phyloP scores from a whole-genome alignment of 148 eudicot genomes.

The Rhododendron mucronatum region DNA sequence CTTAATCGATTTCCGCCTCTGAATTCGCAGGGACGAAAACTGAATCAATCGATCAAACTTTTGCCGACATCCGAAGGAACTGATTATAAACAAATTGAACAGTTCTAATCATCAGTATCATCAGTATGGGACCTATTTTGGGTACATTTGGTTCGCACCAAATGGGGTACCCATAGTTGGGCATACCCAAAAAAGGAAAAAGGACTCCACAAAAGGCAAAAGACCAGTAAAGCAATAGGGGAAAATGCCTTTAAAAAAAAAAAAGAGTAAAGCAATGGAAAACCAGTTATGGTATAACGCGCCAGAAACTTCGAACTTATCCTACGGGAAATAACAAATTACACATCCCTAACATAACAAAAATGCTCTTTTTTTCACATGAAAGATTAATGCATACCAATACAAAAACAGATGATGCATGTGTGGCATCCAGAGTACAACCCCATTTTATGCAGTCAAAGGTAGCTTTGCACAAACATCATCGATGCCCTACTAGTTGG shows the following conservation, averaged over 20 bases:
- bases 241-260: neutral
- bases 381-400: neutral
- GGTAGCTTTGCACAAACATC: neutral
- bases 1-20: neutral
- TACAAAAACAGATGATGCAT: neutral
- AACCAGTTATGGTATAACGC: neutral
- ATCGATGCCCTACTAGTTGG: neutral
- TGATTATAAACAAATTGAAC: no score
- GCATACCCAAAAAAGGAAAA: neutral
- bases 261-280: no score
- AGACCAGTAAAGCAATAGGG: neutral
- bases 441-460: neutral
- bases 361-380: neutral
- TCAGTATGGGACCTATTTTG: neutral
- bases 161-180: neutral
- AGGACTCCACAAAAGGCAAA: neutral
- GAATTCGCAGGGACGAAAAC: no score
- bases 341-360: conserved; percentile 7
- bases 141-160: no score
- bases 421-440: neutral
- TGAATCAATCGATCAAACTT: no score
- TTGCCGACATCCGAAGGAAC: neutral
- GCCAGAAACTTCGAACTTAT: neutral
- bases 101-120: neutral
- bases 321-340: neutral